Evolutionary conservation across 768 basidiomycete species (phyloP).

Genomic region (Phaffia australis): DNA sequence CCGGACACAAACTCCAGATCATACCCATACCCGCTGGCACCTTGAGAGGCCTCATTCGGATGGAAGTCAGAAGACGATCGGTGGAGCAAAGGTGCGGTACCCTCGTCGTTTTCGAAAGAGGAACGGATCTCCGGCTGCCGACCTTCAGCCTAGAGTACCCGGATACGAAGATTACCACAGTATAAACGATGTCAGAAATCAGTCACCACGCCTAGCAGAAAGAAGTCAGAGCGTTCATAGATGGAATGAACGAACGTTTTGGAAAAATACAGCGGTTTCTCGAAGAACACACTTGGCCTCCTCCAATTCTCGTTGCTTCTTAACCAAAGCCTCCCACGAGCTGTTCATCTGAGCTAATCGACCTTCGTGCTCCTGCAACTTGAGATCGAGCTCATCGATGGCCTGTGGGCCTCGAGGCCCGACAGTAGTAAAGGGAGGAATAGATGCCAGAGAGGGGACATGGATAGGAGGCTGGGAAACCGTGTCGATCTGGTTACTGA

Average conservation of each 20-base stretch:
- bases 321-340: conserved; percentile 77
- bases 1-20: conserved; percentile 98
- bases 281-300: conserved; percentile 89
- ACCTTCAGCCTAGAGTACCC: conserved; percentile 54
- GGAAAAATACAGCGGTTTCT: conserved; percentile 94
- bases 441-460: conserved; percentile 74
- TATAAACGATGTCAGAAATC: not conserved
- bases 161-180: conserved; percentile 7
- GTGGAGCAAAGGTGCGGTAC: conserved; percentile 54
- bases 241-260: conserved; percentile 49
- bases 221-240: not conserved
- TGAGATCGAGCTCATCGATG: conserved; percentile 83
- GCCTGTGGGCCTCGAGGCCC: conserved; percentile 88
- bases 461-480: conserved; percentile 65
- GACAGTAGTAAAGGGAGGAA: conserved; percentile 71
- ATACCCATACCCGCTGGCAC: conserved; percentile 39
- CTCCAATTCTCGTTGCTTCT: conserved; percentile 70
- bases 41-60: conserved; percentile 38
- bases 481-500: conserved; percentile 69
- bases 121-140: conserved; percentile 68
- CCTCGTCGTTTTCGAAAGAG: conserved; percentile 74
- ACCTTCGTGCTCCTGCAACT: conserved; percentile 72
- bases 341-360: conserved; percentile 82
- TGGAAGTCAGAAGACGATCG: conserved; percentile 72
- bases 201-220: not conserved